These are phyloP conservation scores for Taphrina pruni DNA, from an alignment of 1,139 yeast genomes.

Conservation along the genomic window DNA sequence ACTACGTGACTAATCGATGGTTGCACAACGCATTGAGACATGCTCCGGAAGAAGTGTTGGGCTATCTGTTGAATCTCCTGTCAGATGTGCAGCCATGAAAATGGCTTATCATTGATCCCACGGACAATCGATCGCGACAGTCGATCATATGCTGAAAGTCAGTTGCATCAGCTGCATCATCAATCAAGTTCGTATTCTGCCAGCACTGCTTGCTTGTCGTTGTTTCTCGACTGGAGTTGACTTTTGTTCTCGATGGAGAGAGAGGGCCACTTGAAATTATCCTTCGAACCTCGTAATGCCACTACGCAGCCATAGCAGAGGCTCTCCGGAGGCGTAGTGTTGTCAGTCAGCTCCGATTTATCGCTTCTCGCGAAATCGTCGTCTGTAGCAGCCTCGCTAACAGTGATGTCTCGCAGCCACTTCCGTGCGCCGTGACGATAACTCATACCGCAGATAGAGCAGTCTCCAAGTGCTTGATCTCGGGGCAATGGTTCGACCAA, in stretches of 20 bases:
- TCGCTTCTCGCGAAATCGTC: background rate
- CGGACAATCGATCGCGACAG: background rate
- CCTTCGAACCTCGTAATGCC: constrained; percentile 17
- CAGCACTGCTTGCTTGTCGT: constrained; percentile 13
- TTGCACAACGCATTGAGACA: constrained; percentile 38
- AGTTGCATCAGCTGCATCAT: background rate
- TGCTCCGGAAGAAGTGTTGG: constrained; percentile 34
- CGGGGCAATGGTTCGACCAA: constrained; percentile 58
- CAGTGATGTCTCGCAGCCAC: constrained; percentile 81
- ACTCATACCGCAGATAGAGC: constrained; percentile 61
- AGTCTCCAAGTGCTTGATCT: constrained; percentile 43
- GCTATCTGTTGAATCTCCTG: constrained; percentile 28
- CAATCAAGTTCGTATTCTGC: constrained; percentile 6
- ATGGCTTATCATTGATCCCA: too few relatives aligned
- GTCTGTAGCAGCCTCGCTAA: constrained; percentile 58
- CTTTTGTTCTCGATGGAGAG: background rate
- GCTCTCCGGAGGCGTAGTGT: constrained; percentile 1
- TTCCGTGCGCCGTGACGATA: constrained; percentile 52
- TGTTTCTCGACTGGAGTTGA: background rate
- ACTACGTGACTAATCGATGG: constrained; percentile 34
- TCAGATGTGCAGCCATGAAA: constrained; percentile 19
- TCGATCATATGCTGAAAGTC: background rate
- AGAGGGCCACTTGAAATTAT: constrained; percentile 5
- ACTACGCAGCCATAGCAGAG: constrained; percentile 37
- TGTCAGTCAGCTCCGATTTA: background rate